Evolutionary conservation across 371 early-diverging fungal species (phyloP), one percentile per base, ranked within the genome.

Genomic region (Saksenaea oblongispora): DNA sequence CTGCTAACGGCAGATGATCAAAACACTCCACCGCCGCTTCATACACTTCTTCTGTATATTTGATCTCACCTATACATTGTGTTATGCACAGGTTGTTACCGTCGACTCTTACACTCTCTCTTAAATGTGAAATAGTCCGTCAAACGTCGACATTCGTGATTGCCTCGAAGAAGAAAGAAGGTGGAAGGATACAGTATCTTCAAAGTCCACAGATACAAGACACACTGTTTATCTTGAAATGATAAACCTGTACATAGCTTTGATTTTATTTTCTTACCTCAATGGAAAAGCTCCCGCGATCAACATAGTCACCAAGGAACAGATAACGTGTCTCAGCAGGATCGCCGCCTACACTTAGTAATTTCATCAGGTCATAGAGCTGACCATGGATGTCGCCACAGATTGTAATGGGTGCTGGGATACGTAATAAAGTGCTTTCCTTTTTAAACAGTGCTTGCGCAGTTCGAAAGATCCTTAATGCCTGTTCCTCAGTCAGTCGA

Each of bases 331-430:
- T 95, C 5, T 84, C 81, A 5, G 87, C 87, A 27, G 98, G 98
- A 69, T 91, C 87, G 15, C 98, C 99, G 37, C 97, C 95, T 7
- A 97, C 93, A 71, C 96, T 93, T 66, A 99, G 94, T 24, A 99
- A 85, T 71, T 95, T 98, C 88, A 98, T 90, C 63, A 99, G 80
- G 79, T 99, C 99, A 69, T 88, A 96, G 75, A 89, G 98, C 74
- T 99, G 99, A 5, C 99, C 99, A 72, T 99, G 99, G 53, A 99
- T 91, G 77, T 99, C 99, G 22, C 99, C 99, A 67, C 97, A 96
- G 15, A 97, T 42, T 18, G 96, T 97, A 42, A 97, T 85, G 2
- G 97, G 97, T 17, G 96, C 93, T 64, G 87, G 89, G 34, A 96
- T 85, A 51, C 92, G 90, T 54, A 97, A 73, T 61, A 97, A 62